Evolutionary conservation across 768 basidiomycete genomes (phyloP).

Genomic region (Kondoa subrosea): DNA sequence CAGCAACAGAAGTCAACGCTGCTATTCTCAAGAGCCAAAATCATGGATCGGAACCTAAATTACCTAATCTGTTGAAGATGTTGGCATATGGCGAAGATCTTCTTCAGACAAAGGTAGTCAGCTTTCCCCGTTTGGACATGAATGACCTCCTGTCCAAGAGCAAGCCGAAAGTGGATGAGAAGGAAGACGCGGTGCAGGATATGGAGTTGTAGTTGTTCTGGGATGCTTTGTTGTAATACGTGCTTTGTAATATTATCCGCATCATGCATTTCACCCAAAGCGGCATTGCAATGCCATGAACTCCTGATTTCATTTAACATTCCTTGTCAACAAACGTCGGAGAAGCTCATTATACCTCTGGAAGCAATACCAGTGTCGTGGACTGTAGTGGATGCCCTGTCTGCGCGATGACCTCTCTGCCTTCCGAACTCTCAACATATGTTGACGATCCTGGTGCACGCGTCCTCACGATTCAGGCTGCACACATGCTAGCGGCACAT

Average conservation of each 20-base stretch:
- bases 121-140: not conserved
- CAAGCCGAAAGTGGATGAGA: not conserved
- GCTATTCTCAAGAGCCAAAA: constrained; percentile 83
- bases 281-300: too few relatives aligned
- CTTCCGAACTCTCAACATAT: too few relatives aligned
- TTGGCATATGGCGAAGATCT: constrained; percentile 68
- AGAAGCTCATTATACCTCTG: too few relatives aligned
- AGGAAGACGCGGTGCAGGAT: not conserved
- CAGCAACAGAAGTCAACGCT: constrained; percentile 88
- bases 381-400: too few relatives aligned
- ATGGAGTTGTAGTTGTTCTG: constrained; percentile 11
- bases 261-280: too few relatives aligned
- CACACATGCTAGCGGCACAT: not conserved
- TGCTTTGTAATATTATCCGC: too few relatives aligned
- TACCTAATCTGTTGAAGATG: constrained; percentile 62
- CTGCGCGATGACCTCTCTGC: too few relatives aligned
- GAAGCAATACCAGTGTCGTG: too few relatives aligned
- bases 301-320: too few relatives aligned
- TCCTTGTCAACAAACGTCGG: too few relatives aligned
- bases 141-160: not conserved
- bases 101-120: not conserved
- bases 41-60: constrained; percentile 81
- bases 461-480: not conserved
- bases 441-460: too few relatives aligned
- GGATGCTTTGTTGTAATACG: too few relatives aligned